These are phyloP conservation scores for Sclerotinia spermophila DNA, from an alignment of 2,329 filamentous ascomycete species.

Conservation along the genomic window DNA sequence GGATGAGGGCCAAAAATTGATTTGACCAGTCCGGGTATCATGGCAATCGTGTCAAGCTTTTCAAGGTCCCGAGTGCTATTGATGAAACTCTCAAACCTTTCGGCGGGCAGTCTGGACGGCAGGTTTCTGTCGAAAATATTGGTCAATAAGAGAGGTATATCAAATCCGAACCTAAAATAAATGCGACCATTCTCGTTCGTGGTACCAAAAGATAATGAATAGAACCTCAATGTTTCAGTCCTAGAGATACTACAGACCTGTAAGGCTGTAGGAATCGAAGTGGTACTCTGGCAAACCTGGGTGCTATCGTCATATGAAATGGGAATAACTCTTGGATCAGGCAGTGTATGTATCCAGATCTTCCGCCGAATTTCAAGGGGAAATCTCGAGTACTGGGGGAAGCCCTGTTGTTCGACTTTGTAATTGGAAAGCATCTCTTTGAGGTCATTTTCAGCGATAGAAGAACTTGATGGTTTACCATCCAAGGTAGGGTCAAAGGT, in stretches of 20 bases:
- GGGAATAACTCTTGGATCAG: not conserved
- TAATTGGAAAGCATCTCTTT: not conserved
- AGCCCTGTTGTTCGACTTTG: not conserved
- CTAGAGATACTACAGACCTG: not conserved
- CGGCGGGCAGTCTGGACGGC: not conserved
- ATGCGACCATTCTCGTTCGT: not conserved
- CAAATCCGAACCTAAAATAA: conserved; percentile 1
- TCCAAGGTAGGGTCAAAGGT: not conserved
- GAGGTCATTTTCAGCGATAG: not conserved
- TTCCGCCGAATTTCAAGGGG: conserved; percentile 1
- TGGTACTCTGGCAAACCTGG: not conserved
- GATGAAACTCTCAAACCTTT: not conserved
- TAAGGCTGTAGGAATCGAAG: not conserved
- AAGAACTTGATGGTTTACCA: not conserved
- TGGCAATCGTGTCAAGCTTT: not conserved
- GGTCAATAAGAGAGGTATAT: conserved; percentile 2
- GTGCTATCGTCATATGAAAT: not conserved
- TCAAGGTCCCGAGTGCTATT: not conserved
- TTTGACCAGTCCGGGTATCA: conserved; percentile 5
- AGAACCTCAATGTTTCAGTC: not conserved
- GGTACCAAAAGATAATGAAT: conserved; percentile 1
- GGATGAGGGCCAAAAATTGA: conserved; percentile 1
- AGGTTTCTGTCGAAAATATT: not conserved
- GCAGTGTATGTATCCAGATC: not conserved
- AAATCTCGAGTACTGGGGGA: not conserved